Base-by-base conservation (phyloP, 495 filamentous ascomycete species). In the Hypoxylon cercidicola region DNA sequence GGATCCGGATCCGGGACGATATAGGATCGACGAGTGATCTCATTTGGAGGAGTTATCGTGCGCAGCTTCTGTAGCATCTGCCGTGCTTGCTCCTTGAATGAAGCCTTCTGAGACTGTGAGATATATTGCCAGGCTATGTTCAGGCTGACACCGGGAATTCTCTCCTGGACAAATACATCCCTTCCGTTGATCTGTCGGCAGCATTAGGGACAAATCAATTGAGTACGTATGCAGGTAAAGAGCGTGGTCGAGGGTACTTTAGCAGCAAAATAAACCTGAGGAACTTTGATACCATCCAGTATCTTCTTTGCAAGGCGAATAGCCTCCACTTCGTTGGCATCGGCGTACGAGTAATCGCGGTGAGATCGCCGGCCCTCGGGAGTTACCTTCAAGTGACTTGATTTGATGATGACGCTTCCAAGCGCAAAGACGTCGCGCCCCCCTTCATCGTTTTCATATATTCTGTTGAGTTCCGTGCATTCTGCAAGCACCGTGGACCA, bases 361-460 rank as follows among this genome's bases (percentile, higher is more conserved):
- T 76, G 51, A 10, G 56, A 20, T 10, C 23, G 15, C 30, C 28
- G 20, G 41, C 39, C 62, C n/a, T 61, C 30, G 8, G 19, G 37
- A 12, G 15, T 56, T 30, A 35, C 25, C 28, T 78, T 68, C 37
- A 80, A 75, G 63, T 80, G 77, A 50, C 73, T 78, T 4, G 78
- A 79, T 60, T 80, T 83, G 43, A 83, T 69, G 43, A 83, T 79
- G 12, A 79, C 69, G 47, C 74, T 78, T n/a, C 80, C 79, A 39
- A 80, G 64, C 18, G 78, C 77, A 52, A 81, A 81, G 7, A 81
- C 77, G 56, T 81, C 78, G 13, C 77, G 74, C 7, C 74, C 78
- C 15, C 72, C 77, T 28, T 75, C 72, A n/a, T 70, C 66, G 54
- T 57, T 71, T 11, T 66, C 66, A 39, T 80, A 80, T 18, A 80